Percentiles rank a stretch among this genome's conserved stretches.
These are phyloP conservation scores for Porogramme epimiltina DNA, from an alignment of 1,284 basidiomycete genomes.

Conservation along the genomic window DNA sequence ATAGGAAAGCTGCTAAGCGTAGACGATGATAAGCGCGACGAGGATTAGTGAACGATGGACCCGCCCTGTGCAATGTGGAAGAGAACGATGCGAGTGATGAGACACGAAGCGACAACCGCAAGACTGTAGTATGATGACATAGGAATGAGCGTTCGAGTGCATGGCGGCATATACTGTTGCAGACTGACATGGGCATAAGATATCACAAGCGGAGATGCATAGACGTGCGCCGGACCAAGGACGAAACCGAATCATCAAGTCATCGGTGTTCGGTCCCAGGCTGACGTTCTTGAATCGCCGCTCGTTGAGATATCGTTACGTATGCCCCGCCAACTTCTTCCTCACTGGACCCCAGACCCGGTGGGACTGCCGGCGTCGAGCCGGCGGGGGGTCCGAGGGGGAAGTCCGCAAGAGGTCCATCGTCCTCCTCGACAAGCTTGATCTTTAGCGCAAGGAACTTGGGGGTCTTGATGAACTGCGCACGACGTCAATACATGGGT, in stretches of 20 bases:
- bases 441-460: constrained; percentile 76
- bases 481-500: not conserved
- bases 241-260: constrained; percentile 10
- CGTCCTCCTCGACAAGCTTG: constrained; percentile 71
- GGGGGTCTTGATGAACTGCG: constrained; percentile 81
- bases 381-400: constrained; percentile 26
- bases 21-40: constrained; percentile 18
- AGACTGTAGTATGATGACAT: constrained; percentile 26
- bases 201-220: constrained; percentile 26
- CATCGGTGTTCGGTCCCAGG: constrained; percentile 11
- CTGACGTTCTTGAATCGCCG: constrained; percentile 33
- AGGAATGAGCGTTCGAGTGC: constrained; percentile 18
- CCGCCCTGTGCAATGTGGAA: constrained; percentile 17
- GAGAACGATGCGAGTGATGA: constrained; percentile 19
- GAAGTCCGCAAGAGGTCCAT: constrained; percentile 39
- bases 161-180: constrained; percentile 24
- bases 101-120: constrained; percentile 20
- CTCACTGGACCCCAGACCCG: constrained; percentile 53
- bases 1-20: constrained; percentile 17
- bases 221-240: constrained; percentile 11
- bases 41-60: constrained; percentile 24
- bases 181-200: constrained; percentile 29
- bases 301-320: constrained; percentile 80
- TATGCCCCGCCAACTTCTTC: constrained; percentile 82
- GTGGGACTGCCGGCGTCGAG: constrained; percentile 60